Evolutionary conservation across 306 rosid species (phyloP).

Genomic region (Inga laurina): DNA sequence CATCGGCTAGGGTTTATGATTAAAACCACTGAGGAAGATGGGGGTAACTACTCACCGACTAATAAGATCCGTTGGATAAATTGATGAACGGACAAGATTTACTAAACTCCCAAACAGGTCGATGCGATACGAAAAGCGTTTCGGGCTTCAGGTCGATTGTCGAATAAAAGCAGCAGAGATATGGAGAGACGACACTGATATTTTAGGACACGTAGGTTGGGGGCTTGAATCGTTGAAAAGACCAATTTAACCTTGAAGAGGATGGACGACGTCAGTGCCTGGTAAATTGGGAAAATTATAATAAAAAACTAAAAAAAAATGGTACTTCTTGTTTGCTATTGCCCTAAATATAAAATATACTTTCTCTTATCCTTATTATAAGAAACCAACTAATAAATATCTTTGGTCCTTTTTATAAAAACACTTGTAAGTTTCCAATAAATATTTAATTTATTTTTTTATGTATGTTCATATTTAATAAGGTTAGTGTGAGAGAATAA

Average conservation of each 20-base stretch:
- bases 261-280: background rate
- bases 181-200: background rate
- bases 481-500: no score
- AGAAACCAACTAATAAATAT: no score
- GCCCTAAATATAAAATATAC: no score
- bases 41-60: constrained; percentile 48
- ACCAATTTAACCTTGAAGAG: background rate
- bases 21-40: constrained; percentile 48
- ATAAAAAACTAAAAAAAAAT: no score
- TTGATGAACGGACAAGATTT: constrained; percentile 40
- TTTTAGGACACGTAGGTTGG: constrained; percentile 29
- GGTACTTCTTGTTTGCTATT: no score
- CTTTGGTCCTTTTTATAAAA: no score
- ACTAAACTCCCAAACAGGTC: background rate
- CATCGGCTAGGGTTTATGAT: constrained; percentile 94
- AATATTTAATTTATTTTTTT: no score
- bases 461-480: no score
- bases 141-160: background rate
- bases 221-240: background rate
- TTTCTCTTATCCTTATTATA: no score
- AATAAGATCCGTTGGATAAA: constrained; percentile 46
- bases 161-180: background rate
- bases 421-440: no score
- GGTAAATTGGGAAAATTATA: no score
- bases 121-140: constrained; percentile 26